phyloP scores from a whole-genome alignment of 1,284 basidiomycete species.

The Rhodotorula sp. region DNA sequence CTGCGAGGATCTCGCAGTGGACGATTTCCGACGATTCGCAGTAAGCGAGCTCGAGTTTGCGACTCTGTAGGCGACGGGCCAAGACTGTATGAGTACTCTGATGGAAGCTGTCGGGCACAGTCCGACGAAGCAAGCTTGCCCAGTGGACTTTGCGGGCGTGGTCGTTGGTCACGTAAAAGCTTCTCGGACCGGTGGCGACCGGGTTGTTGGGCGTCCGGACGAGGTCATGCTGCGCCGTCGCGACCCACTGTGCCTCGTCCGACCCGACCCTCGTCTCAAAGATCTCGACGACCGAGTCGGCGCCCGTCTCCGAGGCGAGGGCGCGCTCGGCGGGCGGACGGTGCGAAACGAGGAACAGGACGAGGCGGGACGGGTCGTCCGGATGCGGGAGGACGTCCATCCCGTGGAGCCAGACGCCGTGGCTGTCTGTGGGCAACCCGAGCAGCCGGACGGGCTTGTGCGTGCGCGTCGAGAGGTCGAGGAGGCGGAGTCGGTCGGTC shows the following conservation, averaged over 20 bases:
- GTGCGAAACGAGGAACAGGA: slow-evolving; percentile 68
- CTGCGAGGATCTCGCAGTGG: slow-evolving; percentile 29
- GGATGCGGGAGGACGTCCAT: slow-evolving; percentile 66
- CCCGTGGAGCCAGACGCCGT: slow-evolving; percentile 62
- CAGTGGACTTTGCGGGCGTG: slow-evolving; percentile 58
- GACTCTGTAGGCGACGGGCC: slow-evolving; percentile 2
- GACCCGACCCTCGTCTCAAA: slow-evolving; percentile 61
- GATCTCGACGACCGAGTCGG: slow-evolving; percentile 69
- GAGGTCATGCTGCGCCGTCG: slow-evolving; percentile 60
- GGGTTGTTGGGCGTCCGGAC: slow-evolving; percentile 70
- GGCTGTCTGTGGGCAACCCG: slow-evolving; percentile 13
- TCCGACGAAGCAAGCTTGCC: slow-evolving; percentile 40
- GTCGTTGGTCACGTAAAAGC: slow-evolving; percentile 70
- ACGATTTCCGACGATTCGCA: slow-evolving; percentile 30
- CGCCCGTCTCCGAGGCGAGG: slow-evolving; percentile 57
- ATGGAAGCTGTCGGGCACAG: not conserved
- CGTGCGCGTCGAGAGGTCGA: slow-evolving; percentile 49
- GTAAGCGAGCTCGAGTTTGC: slow-evolving; percentile 19
- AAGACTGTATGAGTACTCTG: not conserved
- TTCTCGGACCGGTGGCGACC: slow-evolving; percentile 56
- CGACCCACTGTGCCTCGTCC: slow-evolving; percentile 57
- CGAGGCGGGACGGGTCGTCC: slow-evolving; percentile 57
- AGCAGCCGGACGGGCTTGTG: slow-evolving; percentile 9
- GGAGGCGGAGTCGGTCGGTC: slow-evolving; percentile 64
- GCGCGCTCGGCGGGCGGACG: slow-evolving; percentile 54